These are phyloP conservation scores for Aureobasidium sp. DNA, from an alignment of 2,329 filamentous ascomycete species.

Conservation along the genomic window DNA sequence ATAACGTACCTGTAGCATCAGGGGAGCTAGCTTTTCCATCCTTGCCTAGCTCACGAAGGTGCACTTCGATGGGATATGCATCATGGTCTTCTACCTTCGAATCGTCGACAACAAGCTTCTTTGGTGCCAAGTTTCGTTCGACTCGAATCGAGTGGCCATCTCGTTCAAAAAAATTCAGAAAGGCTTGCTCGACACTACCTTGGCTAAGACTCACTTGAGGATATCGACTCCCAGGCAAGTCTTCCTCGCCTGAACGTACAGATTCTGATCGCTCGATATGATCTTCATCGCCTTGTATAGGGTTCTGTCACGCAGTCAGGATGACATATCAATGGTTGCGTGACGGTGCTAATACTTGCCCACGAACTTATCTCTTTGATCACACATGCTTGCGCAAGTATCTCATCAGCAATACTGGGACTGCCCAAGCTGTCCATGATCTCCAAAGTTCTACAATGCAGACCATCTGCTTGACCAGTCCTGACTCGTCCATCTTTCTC, in stretches of 20 bases:
- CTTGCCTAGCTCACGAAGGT: not conserved
- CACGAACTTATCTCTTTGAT: slow-evolving; percentile 12
- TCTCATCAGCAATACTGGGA: not conserved
- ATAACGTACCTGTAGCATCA: not conserved
- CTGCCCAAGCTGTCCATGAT: slow-evolving; percentile 8
- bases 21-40: not conserved
- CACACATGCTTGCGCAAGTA: slow-evolving; percentile 2
- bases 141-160: not conserved
- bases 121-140: not conserved
- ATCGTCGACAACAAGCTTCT: not conserved
- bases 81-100: not conserved
- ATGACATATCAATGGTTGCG: too few species aligned
- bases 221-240: slow-evolving; percentile 6
- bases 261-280: not conserved
- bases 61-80: slow-evolving; percentile 1
- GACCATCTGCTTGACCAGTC: slow-evolving; percentile 4
- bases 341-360: too few species aligned
- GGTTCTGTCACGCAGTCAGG: not conserved
- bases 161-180: slow-evolving; percentile 8
- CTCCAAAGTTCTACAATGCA: not conserved
- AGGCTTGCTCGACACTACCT: slow-evolving; percentile 5
- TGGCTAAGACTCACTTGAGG: slow-evolving; percentile 13
- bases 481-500: not conserved
- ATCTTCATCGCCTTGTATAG: not conserved
- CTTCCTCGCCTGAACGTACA: slow-evolving; percentile 4